Evolutionary conservation across 495 filamentous ascomycete species (phyloP), one percentile per base, ranked within the genome.

Genomic region (Penicillium flavigenum): DNA sequence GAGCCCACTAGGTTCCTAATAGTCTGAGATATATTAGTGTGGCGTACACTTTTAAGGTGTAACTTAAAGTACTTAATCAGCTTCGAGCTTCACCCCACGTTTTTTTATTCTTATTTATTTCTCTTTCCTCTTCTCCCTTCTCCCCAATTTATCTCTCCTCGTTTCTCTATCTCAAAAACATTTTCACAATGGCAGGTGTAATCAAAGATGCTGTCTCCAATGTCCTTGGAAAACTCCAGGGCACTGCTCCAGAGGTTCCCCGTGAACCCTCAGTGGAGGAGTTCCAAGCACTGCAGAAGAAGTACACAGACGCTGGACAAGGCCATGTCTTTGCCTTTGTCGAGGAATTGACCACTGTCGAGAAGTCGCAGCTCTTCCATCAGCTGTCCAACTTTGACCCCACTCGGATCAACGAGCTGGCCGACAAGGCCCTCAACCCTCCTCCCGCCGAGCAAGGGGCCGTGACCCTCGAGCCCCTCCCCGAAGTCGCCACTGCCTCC

Each of bases 321-420:
- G 89, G 85, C 38, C 94, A 99, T 43, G 90, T 99, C 41, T 91
- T 98, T 68, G 79, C 88, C 19, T 98, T 96, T 75, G 93, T 85
- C 76, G 90, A 98, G 60, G 80, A 86, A 54, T 84, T 99, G 48
- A 77, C 75, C 49, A 72, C 76, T 19, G 67, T 77, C 42, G 92
- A 96, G 60, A 91, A 96, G 74, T 84, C 85, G 32, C 73, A 80
- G 7, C 83, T 99, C 56, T 96, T 83, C 79, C 78, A 88, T 67
- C 95, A 96, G 70, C 80, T 98, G 49, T 80, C 80, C 56, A 80
- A 76, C 63, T 90, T 98, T 75, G 83, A 97, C 64, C 91, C 91
- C 20, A 78, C 75, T 56, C 82, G 88, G 76, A 88, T 92, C 81
- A 92, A 96, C 76, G 82, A 88, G 51, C 81, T 98, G 65, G 83